Base-by-base conservation (phyloP, 805 yeast species). In the Wickerhamomyces kurtzmanii region DNA sequence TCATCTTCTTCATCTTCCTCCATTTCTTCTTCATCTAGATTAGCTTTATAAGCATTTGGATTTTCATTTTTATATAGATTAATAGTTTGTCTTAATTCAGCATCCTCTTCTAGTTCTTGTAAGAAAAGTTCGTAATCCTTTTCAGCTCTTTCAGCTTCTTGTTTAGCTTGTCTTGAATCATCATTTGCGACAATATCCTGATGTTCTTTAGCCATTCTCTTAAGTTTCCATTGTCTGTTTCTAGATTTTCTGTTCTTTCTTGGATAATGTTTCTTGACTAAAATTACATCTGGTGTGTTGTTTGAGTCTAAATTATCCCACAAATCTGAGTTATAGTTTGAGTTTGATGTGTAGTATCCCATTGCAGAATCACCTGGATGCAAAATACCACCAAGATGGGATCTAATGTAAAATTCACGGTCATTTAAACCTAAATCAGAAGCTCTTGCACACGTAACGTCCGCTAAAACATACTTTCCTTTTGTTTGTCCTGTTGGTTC, bases 191-290 rank as follows among this genome's bases (percentile, higher is more conserved):
- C 86, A 39, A 84, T 75, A 43, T 87, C 96, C 40, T 74, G 71
- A 60, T 87, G 94, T 59, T 91, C 97, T 49, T 69, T 82, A 21
- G 97, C 97, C 96, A 89, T 87, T 68, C 97, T 81, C 76, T 83
- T 82, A 57, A 89, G 74, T 59, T 80, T 84, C 94, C 94, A 84
- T 55, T 66, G 65, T 68, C 89, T 76, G 66, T 76, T 71, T 71
- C 78, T 79, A 40, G 71, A 59, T 62, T 74, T 79, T 61, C 71
- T 73, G 26, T 74, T 65, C 62, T 78, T 80, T 65, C 94, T 78
- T 25, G 76, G 68, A 62, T 86, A 89, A 56, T 71, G 71, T 52
- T 86, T 87, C 84, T 86, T 85, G 32, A 89, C 93, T 37, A 87
- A 55, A 2, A 85, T 68, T 27, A 87, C 94, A 44, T 87, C 96